phyloP scores from a whole-genome alignment of 495 filamentous ascomycete species.

The Aspergillus ostianus region DNA sequence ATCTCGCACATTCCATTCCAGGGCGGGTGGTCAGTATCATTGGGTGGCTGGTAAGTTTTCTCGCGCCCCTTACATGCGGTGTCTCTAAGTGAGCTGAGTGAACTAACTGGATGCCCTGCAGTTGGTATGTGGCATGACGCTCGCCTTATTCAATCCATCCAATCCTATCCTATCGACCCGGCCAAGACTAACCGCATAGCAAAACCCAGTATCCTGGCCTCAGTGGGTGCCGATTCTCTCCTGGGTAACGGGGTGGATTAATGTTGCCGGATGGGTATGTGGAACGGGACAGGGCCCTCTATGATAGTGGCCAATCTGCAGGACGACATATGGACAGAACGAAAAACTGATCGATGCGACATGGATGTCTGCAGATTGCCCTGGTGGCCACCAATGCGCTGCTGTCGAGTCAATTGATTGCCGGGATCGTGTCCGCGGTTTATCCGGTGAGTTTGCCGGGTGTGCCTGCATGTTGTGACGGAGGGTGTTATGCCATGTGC shows the following conservation, averaged over 20 bases:
- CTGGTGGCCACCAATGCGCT: constrained; percentile 44
- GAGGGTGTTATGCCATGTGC: no score
- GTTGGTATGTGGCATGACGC: constrained; percentile 3
- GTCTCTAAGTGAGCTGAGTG: not conserved
- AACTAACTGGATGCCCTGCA: constrained; percentile 1
- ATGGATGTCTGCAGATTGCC: constrained; percentile 48
- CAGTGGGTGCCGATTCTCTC: constrained; percentile 58
- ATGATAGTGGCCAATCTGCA: not conserved
- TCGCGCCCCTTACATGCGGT: not conserved
- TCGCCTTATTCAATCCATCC: not conserved
- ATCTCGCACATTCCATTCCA: constrained; percentile 13
- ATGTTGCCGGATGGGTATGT: constrained; percentile 64
- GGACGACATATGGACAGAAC: not conserved
- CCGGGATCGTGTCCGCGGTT: constrained; percentile 55
- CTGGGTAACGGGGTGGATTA: constrained; percentile 74
- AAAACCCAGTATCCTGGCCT: constrained; percentile 49
- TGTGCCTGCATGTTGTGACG: no score
- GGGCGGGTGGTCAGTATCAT: constrained; percentile 64
- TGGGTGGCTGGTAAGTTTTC: constrained; percentile 59
- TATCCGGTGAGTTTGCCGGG: constrained; percentile 27
- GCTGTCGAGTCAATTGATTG: constrained; percentile 56
- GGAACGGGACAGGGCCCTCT: not conserved
- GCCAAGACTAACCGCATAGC: not conserved
- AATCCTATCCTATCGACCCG: not conserved
- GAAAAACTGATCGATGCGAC: constrained; percentile 5